These are phyloP conservation scores for Cordyceps farinosa DNA, from an alignment of 2,329 filamentous ascomycete genomes.

Conservation along the genomic window DNA sequence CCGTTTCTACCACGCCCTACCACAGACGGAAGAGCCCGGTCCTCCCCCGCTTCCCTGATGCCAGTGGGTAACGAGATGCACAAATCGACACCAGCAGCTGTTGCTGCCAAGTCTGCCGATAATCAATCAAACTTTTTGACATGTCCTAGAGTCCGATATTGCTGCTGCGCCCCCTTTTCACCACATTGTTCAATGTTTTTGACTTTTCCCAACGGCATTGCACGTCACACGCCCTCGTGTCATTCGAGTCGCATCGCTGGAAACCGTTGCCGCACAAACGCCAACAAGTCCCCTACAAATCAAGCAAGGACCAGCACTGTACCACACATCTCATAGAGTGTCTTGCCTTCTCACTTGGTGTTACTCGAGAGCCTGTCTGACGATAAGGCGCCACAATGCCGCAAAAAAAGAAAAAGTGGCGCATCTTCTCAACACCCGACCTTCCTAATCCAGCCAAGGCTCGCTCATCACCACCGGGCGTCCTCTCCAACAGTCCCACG, in stretches of 20 bases:
- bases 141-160: neutral
- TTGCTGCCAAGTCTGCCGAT: neutral
- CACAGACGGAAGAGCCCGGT: neutral
- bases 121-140: neutral
- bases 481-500: neutral
- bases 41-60: neutral
- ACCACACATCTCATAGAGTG: neutral
- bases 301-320: neutral
- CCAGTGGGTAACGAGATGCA: neutral
- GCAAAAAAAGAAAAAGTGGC: neutral
- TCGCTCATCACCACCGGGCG: neutral
- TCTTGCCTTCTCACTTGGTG: too few species aligned
- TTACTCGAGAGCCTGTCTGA: neutral
- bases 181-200: too few species aligned
- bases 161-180: too few species aligned
- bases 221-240: too few species aligned
- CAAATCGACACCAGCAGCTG: neutral
- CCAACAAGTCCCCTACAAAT: too few species aligned
- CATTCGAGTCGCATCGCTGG: too few species aligned
- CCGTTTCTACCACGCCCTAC: too few species aligned
- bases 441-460: conserved; percentile 5
- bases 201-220: too few species aligned
- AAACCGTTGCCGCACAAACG: too few species aligned
- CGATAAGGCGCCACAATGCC: neutral
- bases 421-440: neutral